Conservation (phyloP, 805 yeast species). For the Yamadazyma endophytica region DNA sequence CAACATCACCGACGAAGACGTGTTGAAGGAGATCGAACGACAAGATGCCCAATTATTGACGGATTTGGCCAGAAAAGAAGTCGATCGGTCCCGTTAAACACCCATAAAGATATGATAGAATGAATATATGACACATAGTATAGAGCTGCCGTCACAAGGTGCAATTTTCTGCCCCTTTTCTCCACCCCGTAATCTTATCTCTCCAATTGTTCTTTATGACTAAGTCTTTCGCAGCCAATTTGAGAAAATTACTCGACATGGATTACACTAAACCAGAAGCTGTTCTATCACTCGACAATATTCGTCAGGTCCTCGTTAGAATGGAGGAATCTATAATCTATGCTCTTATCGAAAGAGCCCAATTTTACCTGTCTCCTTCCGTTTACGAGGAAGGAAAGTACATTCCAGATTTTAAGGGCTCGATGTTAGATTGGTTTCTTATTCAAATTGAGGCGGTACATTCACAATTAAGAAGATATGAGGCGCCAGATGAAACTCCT, state of each 20-base stretch:
- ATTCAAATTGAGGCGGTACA: slow-evolving; percentile 62
- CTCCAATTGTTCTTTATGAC: no score
- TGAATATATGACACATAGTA: no score
- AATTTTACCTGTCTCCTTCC: slow-evolving; percentile 70
- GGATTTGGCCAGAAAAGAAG: slow-evolving; percentile 28
- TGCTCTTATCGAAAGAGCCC: slow-evolving; percentile 89
- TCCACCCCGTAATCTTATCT: no score
- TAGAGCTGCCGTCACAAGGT: no score
- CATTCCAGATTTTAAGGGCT: slow-evolving; percentile 69
- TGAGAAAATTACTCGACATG: slow-evolving; percentile 39
- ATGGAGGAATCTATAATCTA: slow-evolving; percentile 97
- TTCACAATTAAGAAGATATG: slow-evolving; percentile 80
- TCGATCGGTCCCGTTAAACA: slow-evolving; percentile 6
- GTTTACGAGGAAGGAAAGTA: slow-evolving; percentile 62
- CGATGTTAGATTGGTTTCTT: slow-evolving; percentile 84
- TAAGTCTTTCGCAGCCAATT: no score
- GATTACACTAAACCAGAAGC: slow-evolving; percentile 82
- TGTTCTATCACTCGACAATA: slow-evolving; percentile 75
- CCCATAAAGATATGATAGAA: no score
- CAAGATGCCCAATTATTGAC: slow-evolving; percentile 28
- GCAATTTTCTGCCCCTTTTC: no score
- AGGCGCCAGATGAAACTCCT: slow-evolving; percentile 92
- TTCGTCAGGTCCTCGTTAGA: slow-evolving; percentile 77
- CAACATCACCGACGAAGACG: slow-evolving; percentile 16
- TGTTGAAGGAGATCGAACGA: slow-evolving; percentile 12